Evolutionary conservation across 1,284 basidiomycete genomes (phyloP), one percentile per base, ranked within the genome.

Genomic region (Anthracocystis panici-leucophaei): DNA sequence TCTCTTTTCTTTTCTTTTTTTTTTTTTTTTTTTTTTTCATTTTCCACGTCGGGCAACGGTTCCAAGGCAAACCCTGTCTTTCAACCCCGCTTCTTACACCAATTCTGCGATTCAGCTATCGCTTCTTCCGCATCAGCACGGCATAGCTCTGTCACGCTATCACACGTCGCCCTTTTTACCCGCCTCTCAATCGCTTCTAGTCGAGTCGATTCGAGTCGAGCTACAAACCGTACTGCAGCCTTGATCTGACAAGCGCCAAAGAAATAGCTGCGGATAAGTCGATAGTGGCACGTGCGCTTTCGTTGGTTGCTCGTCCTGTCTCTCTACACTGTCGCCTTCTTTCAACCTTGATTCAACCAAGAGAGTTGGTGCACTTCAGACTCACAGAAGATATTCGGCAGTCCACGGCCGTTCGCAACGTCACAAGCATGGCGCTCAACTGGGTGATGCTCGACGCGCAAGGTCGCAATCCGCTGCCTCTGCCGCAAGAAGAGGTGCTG

Each of bases 361-460:
- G 16, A 41, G 16, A 41, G 16, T 27, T 7, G 27, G 27, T 7
- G 3, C 12, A 9, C n/a, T 42, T 4, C 20, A n/a, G 41, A 7
- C 41, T 42, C 41, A 3, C 9, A 41, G 18, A 3, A 21, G 35
- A 38, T 16, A 38, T 5, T 38, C 35, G 35, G 35, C 14, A 3
- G 41, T 42, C 6, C 7, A 42, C 7, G 7, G 41, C 40, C 25
- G 21, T 45, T 23, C 5, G 23, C 25, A 18, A 11, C 12, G 49
- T 20, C 6, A 58, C 49, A 8, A 60, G 21, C 11, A 81, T 81
- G 79, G 77, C 80, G 21, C 66, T 81, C 54, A 81, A 81, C 54
- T 81, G 80, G 80, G 80, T 77, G 9, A 77, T 75, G 73, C 69
- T 79, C 41, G 76, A 62, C 50, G 57, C 62, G n/a, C 48, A 58